Percentiles rank a stretch among this genome's conserved stretches.
Evolutionary conservation across 805 yeast genomes (phyloP).

Genomic region (Metschnikowia henanensis): DNA sequence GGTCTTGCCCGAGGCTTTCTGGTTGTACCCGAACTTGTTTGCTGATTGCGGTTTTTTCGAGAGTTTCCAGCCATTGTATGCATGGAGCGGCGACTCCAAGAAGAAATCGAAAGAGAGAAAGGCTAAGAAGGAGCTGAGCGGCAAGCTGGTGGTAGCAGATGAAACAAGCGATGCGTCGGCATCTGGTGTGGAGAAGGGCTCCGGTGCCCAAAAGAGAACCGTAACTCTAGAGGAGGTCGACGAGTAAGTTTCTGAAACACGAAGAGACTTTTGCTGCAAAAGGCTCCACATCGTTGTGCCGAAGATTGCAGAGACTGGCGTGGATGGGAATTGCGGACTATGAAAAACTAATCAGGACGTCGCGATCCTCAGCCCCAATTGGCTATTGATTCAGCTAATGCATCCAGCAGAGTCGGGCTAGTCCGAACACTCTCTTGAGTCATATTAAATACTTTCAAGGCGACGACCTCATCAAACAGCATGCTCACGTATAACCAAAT

Average conservation of each 20-base stretch:
- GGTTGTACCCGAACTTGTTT: constrained; percentile 95
- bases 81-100: constrained; percentile 60
- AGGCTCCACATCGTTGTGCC: too few species aligned
- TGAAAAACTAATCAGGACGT: too few species aligned
- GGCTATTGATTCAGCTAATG: too few species aligned
- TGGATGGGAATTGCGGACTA: too few species aligned
- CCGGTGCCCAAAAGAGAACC: constrained; percentile 28
- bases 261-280: background rate
- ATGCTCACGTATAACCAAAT: too few species aligned
- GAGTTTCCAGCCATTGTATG: constrained; percentile 87
- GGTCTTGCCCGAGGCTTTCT: constrained; percentile 70
- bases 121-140: constrained; percentile 1
- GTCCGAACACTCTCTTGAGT: too few species aligned
- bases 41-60: constrained; percentile 95
- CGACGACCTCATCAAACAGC: too few species aligned
- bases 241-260: constrained; percentile 18
- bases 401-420: too few species aligned
- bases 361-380: too few species aligned
- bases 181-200: constrained; percentile 17
- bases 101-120: constrained; percentile 25
- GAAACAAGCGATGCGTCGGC: constrained; percentile 18
- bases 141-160: constrained; percentile 2
- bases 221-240: constrained; percentile 44
- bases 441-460: too few species aligned
- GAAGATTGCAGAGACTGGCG: too few species aligned